Evolutionary conservation across 1,284 basidiomycete genomes (phyloP), one percentile per base, ranked within the genome.

Genomic region (Nidula niveotomentosa): DNA sequence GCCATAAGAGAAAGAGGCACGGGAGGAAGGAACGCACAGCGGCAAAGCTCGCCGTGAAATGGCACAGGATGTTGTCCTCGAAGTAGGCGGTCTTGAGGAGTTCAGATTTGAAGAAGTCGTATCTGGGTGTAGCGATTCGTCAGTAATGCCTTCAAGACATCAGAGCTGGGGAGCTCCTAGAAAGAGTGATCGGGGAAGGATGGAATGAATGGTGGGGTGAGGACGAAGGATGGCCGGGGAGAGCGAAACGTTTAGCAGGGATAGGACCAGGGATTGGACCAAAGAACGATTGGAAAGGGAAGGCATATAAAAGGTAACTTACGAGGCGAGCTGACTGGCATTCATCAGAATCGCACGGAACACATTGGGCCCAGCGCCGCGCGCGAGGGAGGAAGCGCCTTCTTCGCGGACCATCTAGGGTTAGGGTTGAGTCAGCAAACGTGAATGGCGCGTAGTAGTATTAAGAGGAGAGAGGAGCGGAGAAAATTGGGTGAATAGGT

Each of bases 291-390:
- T 41, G 37, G 37, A 12, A 46, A n/a, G 23, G 23, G 23, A 23
- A 23, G 23, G 23, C 3, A 23, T 15, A 49, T 41, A 49, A 46
- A 37, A 36, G 39, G 43, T 43, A 5, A 79, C 87, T 64, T 64
- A 91, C 85, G 90, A 93, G 2, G 91, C 93, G 13, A 96, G 84
- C 70, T 96, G 94, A 69, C 88, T 91, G 44, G 92, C 91, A 69
- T 95, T 96, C 94, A 96, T 96, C 58, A 96, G 71, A 3, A 96
- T 68, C 1, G 92, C 89, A 68, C 94, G 84, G 66, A 94, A 86
- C 8, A 93, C 86, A 64, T 96, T 96, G 1, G 94, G 94, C 0
- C 82, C 88, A 6, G 91, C 79, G n/a, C 94, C 94, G 39, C 94
- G 85, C 34, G 73, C 78, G 51, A 95, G 81, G 0, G 91, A 89